Base-by-base conservation (phyloP, 2,329 filamentous ascomycete species). In the Diaporthe longicolla region DNA sequence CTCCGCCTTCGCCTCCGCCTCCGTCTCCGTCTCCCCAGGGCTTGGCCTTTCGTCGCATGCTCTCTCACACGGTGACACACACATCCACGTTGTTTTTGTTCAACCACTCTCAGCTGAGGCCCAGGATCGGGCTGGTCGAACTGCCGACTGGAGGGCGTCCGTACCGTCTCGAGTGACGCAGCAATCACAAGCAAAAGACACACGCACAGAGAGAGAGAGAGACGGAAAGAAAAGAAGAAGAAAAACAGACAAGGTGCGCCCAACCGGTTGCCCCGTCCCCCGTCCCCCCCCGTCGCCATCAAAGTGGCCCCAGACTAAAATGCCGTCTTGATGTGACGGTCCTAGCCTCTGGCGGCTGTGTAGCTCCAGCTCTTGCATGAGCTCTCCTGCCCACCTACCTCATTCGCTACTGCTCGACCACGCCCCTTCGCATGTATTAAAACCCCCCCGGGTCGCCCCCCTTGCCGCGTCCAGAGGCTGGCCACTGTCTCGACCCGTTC, bases 271-370 rank as follows among this genome's bases (percentile, higher is more conserved):
- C 43, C 29, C 48, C 45, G 32, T 68, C 32, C 59, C 40, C 59
- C 17, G 59, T 63, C 48, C 48, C 40, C 29, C 58, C 24, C 37
- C 4, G 59, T 63, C 68, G 40, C 35, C 26, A 50, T 71, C 55
- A 35, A 58, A 54, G 48, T 68, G 71, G 32, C 17, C 40, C 21
- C 40, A 52, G 71, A 52, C 63, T 58, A 50, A 59, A 37, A 45
- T 68, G 63, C 54, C 45, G 71, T 73, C 71, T 70, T 61, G 52
- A 73, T 73, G 61, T 68, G 50, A 73, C 61, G 59, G 43, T 61
- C 40, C 54, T 66, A 66, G 70, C 37, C 45, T 63, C 48, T 50
- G 48, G 37, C 48, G 58, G 45, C 32, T 57, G 19, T 68, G 70
- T 66, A 66, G 63, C 54, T 58, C 52, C 52, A 68, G 61, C 63